Base-by-base conservation (phyloP, 371 early-diverging fungal genomes). In the Encephalitozoon hellem region DNA sequence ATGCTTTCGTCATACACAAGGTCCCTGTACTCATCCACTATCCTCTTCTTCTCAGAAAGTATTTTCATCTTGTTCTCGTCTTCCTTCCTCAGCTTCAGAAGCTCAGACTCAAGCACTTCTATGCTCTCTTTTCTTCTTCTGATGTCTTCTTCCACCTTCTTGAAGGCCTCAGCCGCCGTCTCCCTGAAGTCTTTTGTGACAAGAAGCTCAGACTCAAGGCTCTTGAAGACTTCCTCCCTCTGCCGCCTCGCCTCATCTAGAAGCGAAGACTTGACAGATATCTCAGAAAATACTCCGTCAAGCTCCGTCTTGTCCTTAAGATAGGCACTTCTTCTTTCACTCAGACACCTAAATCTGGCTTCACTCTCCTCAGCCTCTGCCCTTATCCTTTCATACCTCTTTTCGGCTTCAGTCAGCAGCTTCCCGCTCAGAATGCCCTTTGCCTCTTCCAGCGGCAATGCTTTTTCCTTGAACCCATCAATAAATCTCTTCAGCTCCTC, bases 91-190 rank as follows among this genome's bases (percentile, higher is more conserved):
- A 43, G 28, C 49, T 6, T 52, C 45, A 15, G 26, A 15, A 30
- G 2, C 18, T 23, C 41, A 0, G 1, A 6, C 70, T 70, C 59
- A 59, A 30, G 21, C 28, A 15, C 15, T 9, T 28, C 8, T 30
- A 59, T 34, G 15, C 18, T 4, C 15, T 59, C 34, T 28, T 34
- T 59, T 34, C 34, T 30, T 4, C 5, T 1, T 25, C 1, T 18
- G 28, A 72, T 63, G 32, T 72, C 63, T 3, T 41, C 39, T 25
- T 72, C 72, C 25, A 52, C 72, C 15, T 28, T 51, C 42, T 18
- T 12, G 25, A 72, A 72, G 25, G 69, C 63, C 26, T 41, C 41
- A 8, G 15, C 18, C 4, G 63, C 39, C 12, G 52, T 72, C 15
- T 59, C 63, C 12, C 49, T 47, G 12, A 72, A 38, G n/a, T 38